Conservation (phyloP, 2,329 filamentous ascomycete species). For the Cladobotryum protrusum region DNA sequence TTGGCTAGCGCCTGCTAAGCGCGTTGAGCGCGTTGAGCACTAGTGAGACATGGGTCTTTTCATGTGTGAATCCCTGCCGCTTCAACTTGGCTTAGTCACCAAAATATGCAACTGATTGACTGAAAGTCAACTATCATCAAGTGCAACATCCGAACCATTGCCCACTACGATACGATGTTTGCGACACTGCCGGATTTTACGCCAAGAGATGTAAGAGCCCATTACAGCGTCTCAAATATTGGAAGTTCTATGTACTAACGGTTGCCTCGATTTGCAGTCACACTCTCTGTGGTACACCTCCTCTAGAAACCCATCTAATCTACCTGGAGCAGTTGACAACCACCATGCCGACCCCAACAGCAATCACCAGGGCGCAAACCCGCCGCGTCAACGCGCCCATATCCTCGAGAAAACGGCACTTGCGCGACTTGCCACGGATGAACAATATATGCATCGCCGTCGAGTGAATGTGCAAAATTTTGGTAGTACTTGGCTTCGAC, state of each 20-base stretch:
- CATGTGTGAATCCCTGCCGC: too few species aligned
- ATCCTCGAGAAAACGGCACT: conserved; percentile 55
- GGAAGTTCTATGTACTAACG: neutral
- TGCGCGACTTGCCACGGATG: conserved; percentile 66
- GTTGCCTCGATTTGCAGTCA: conserved; percentile 40
- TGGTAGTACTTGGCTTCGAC: conserved; percentile 83
- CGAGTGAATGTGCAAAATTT: conserved; percentile 80
- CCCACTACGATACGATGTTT: conserved; percentile 41
- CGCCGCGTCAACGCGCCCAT: conserved; percentile 36
- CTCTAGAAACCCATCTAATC: conserved; percentile 44
- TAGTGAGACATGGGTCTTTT: too few species aligned
- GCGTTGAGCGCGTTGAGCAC: conserved; percentile 2
- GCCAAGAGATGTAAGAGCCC: conserved; percentile 59
- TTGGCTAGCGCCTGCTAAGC: conserved; percentile 9
- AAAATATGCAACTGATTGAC: too few species aligned
- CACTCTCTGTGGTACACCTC: conserved; percentile 70
- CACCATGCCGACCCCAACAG: conserved; percentile 23
- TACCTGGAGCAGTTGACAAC: conserved; percentile 28
- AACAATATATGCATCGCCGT: conserved; percentile 67
- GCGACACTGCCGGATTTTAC: conserved; percentile 60
- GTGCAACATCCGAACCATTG: too few species aligned
- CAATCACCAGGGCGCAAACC: conserved; percentile 25
- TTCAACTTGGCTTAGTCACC: too few species aligned
- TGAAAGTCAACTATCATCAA: neutral
- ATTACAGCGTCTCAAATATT: neutral